phyloP scores from a whole-genome alignment of 1,284 basidiomycete genomes.

The Ustilago trichophora region DNA sequence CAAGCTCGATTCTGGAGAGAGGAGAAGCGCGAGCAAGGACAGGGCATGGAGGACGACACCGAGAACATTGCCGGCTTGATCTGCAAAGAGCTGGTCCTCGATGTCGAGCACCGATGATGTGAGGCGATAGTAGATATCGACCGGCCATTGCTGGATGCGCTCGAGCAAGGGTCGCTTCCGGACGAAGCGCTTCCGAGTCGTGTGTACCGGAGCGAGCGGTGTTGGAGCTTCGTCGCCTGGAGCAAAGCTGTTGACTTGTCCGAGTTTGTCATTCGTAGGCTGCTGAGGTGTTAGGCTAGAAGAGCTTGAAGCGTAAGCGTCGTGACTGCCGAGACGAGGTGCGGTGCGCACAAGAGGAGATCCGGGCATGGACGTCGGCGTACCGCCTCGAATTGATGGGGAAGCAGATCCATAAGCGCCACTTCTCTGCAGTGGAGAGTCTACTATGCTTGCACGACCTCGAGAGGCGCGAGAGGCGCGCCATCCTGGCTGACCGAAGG shows the following conservation, averaged over 20 bases:
- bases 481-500: constrained; percentile 49
- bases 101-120: constrained; percentile 31
- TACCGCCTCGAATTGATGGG: constrained; percentile 11
- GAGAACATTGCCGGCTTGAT: constrained; percentile 42
- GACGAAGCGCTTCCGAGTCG: constrained; percentile 27
- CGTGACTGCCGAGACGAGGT: constrained; percentile 6
- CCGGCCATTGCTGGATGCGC: constrained; percentile 37
- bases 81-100: constrained; percentile 37
- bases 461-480: constrained; percentile 38
- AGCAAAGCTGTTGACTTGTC: no score
- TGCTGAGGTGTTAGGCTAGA: background rate
- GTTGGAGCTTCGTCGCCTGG: background rate
- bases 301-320: constrained; percentile 2
- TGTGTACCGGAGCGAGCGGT: background rate
- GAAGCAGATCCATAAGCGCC: constrained; percentile 6
- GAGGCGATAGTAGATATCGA: constrained; percentile 26
- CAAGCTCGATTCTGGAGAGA: constrained; percentile 40
- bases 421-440: constrained; percentile 23
- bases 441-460: constrained; percentile 23
- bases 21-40: constrained; percentile 28
- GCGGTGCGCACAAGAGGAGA: constrained; percentile 18
- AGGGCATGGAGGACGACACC: constrained; percentile 34
- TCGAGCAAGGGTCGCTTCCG: constrained; percentile 28
- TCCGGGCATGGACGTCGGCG: constrained; percentile 16
- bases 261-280: no score